A percentile compares a stretch with the other conserved stretches of the same genome.
These are phyloP conservation scores for Candida coleopterorum DNA, from an alignment of 805 yeast genomes.

Conservation along the genomic window DNA sequence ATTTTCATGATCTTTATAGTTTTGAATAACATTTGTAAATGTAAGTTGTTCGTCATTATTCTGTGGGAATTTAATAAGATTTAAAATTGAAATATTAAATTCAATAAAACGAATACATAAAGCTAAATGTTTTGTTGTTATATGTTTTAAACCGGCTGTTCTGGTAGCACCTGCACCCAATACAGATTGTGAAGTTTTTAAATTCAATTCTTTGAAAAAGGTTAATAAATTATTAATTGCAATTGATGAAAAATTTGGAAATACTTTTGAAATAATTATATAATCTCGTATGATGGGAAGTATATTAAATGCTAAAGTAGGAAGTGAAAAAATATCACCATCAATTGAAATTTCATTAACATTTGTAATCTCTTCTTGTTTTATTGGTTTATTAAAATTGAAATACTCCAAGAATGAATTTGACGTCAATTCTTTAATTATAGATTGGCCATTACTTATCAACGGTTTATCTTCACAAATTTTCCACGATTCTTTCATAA, in stretches of 20 bases:
- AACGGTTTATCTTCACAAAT: constrained; percentile 53
- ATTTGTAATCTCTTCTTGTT: background rate
- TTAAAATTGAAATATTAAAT: constrained; percentile 13
- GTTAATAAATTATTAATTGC: constrained; percentile 45
- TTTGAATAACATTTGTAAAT: constrained; percentile 26
- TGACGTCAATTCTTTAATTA: constrained; percentile 19
- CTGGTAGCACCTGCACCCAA: constrained; percentile 72
- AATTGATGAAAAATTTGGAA: constrained; percentile 47
- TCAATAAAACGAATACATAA: constrained; percentile 63
- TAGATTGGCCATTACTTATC: constrained; percentile 23
- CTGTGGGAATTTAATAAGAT: constrained; percentile 10
- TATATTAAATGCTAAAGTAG: constrained; percentile 20
- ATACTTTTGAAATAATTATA: constrained; percentile 50
- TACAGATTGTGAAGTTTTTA: constrained; percentile 54
- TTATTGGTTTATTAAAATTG: constrained; percentile 15
- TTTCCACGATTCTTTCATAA: constrained; percentile 77
- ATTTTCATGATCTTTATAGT: constrained; percentile 55
- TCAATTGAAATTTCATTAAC: constrained; percentile 11
- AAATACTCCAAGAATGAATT: constrained; percentile 14
- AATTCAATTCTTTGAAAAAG: constrained; percentile 42
- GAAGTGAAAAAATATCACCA: constrained; percentile 24
- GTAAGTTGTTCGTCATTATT: constrained; percentile 30
- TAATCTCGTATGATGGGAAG: constrained; percentile 43
- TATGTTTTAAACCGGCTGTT: constrained; percentile 69
- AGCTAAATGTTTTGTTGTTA: constrained; percentile 68